Base-by-base conservation (phyloP, 2,329 filamentous ascomycete genomes). In the Fusarium musae region DNA sequence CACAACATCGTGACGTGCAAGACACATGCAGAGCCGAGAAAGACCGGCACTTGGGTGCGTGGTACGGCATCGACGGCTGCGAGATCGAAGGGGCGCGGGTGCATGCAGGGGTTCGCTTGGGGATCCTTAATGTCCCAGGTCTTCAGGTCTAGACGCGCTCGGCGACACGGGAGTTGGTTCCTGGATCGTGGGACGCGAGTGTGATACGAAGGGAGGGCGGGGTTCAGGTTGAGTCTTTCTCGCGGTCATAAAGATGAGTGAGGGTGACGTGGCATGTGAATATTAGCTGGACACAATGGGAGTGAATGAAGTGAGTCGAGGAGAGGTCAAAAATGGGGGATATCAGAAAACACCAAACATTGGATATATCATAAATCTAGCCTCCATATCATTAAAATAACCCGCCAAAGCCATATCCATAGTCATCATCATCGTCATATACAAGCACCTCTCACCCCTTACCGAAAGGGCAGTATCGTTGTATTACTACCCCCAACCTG, bases 401-500 rank as follows among this genome's bases (percentile, higher is more conserved):
- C 72, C 72, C 40, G 57, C 59, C 66, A 57, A 70, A 58, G n/a
- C 69, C 42, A 49, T 66, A 63, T 53, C 64, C 61, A 60, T 74
- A 61, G 60, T 70, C 71, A 64, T 69, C 66, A 73, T 74, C 68
- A 70, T 75, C 66, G 60, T 75, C 58, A 75, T 67, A 46, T 73
- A 59, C 65, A 70, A 56, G 42, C 59, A 0, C 34, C 52, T 64
- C 60, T 67, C 54, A 49, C 54, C 75, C 73, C 4, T 36, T 36
- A 84, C 73, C 82, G 77, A 53, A 84, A 70, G 19, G 81, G 78
- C 64, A 84, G 57, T 42, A 80, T 83, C 17, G 81, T 80, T 11
- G 81, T 82, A 37, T 80, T 72, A 16, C 78, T 72, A 16, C 78
- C 78, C 21, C 70, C 79, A 23, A 66, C 74, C 21, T 73, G 57